Evolutionary conservation across 768 basidiomycete genomes (phyloP), one percentile per base, ranked within the genome.

Genomic region (Boletus barrowsii): DNA sequence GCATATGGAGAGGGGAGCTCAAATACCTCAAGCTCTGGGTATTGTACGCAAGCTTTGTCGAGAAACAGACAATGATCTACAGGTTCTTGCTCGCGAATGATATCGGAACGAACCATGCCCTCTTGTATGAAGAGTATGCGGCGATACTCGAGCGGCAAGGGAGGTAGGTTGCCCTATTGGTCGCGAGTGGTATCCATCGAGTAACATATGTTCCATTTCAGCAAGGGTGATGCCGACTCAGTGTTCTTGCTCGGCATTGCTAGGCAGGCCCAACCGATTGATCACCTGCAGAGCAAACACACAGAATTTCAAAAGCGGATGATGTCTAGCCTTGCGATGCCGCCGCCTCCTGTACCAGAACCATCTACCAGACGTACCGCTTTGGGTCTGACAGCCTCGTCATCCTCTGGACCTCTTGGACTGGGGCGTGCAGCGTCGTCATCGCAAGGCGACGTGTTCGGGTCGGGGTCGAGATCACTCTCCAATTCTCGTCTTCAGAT

Each of bases 1-100:
- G 87, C 0, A 76, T 76, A 56, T 98, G 92, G 83, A 80, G 79
- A 62, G 79, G 76, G 51, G 93, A 98, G 64, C 66, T 91, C 55
- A 84, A 90, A 54, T 97, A 98, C 70, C 79, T 98, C 51, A 93
- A 93, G 66, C 75, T 98, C 15, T 99, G 97, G 97, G 77, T 93
- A 47, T 82, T 93, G 44, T 99, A 98, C 69, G 90, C 95, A 15
- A 86, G 85, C 68, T 88, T 91, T 67, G 92, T 98, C 47, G 95
- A 98, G 73, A 84, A 84, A 65, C 88, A 93, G 40, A 83, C 83
- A 15, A 81, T 94, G 68, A 88, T 98, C 60, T 98, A 89, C 77
- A 81, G 84, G 59, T 98, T 94, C 72, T 72, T 98, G 67, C 78
- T 97, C 59, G 87, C 86, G 6, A 94, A 93, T 62, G 93, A 97